These are phyloP conservation scores for Cryptosporidium bovis DNA, from an alignment of 169 alveolate genomes.

Conservation along the genomic window DNA sequence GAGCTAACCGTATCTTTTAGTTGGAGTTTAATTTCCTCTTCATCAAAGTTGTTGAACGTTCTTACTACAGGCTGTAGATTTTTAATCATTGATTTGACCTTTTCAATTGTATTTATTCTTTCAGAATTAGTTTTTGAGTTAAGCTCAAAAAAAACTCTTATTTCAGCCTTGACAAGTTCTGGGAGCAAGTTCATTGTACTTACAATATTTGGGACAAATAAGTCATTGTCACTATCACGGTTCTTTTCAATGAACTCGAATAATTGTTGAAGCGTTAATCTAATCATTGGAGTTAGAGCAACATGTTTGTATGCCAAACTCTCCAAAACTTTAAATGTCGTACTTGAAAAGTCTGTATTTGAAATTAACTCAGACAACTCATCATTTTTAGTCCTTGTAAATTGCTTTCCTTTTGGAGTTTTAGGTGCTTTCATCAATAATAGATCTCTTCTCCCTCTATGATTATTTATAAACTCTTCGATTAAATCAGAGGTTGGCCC, in stretches of 20 bases:
- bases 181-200: conserved; percentile 23
- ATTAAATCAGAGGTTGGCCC: conserved; percentile 43
- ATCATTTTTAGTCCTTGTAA: background rate
- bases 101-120: conserved; percentile 40
- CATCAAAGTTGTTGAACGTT: conserved; percentile 12
- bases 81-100: conserved; percentile 46
- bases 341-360: conserved; percentile 29
- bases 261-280: background rate
- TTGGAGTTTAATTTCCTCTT: conserved; percentile 6
- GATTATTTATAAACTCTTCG: conserved; percentile 37
- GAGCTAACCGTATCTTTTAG: conserved; percentile 2
- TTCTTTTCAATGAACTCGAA: conserved; percentile 17
- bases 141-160: conserved; percentile 31
- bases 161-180: conserved; percentile 30
- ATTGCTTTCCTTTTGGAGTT: background rate
- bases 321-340: conserved; percentile 1
- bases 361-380: conserved; percentile 15
- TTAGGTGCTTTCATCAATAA: conserved; percentile 1
- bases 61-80: conserved; percentile 19
- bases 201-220: conserved; percentile 4
- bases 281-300: conserved; percentile 44
- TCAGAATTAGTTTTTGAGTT: background rate
- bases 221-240: background rate
- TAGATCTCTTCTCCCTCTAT: conserved; percentile 45
- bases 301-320: conserved; percentile 34